Conservation (phyloP, 306 rosid species). For the Astragalus membranaceus region DNA sequence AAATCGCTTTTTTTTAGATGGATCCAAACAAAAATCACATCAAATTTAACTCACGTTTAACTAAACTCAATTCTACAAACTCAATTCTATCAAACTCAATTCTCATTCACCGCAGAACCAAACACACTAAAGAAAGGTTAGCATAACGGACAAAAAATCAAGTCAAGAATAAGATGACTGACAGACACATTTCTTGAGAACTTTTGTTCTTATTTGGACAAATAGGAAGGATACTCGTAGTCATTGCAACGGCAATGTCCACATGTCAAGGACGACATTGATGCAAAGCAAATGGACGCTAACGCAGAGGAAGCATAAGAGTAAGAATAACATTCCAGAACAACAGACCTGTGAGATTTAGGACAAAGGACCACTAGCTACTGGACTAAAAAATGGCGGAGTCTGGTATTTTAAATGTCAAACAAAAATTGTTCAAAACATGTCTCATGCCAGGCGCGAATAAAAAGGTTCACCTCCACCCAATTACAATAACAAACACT, state of each 20-base stretch:
- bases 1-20: no score
- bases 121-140: no score
- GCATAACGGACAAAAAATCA: no score
- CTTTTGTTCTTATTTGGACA: no score
- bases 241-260: background rate
- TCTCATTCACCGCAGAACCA: no score
- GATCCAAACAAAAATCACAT: no score
- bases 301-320: background rate
- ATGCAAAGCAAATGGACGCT: background rate
- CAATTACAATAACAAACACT: conserved; percentile 25
- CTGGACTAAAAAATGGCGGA: conserved; percentile 36
- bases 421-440: conserved; percentile 38
- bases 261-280: background rate
- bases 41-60: no score
- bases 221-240: background rate
- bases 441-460: conserved; percentile 32
- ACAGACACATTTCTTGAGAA: background rate
- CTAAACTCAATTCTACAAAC: no score
- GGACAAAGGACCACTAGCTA: conserved; percentile 24
- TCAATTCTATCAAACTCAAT: no score
- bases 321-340: conserved; percentile 14
- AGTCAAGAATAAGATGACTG: background rate
- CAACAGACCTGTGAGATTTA: conserved; percentile 19
- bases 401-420: conserved; percentile 34
- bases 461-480: conserved; percentile 40